Evolutionary conservation across 805 yeast genomes (phyloP).

Genomic region (Cyberlindnera mycetangii): DNA sequence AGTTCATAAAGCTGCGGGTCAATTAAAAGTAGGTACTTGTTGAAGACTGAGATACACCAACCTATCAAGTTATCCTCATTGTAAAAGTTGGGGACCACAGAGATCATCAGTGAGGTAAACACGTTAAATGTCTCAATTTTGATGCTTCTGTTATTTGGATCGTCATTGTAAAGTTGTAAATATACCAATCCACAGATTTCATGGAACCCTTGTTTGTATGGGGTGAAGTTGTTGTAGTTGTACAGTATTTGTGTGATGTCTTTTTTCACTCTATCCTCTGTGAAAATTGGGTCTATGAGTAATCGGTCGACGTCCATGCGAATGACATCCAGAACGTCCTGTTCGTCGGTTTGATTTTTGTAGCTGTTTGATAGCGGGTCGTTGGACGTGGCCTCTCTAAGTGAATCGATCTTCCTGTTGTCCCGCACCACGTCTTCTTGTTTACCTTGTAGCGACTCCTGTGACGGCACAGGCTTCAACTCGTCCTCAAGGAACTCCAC

Average conservation of each 20-base stretch:
- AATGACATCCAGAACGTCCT: slow-evolving; percentile 23
- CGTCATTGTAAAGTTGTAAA: slow-evolving; percentile 38
- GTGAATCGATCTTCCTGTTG: slow-evolving; percentile 7
- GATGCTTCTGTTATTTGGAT: slow-evolving; percentile 17
- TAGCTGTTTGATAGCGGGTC: slow-evolving; percentile 13
- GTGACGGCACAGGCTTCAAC: slow-evolving; percentile 14
- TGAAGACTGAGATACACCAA: slow-evolving; percentile 42
- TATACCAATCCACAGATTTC: slow-evolving; percentile 48
- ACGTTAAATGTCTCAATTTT: slow-evolving; percentile 41
- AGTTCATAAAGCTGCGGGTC: slow-evolving; percentile 47
- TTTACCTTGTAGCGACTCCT: neutral
- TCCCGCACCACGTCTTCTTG: neutral
- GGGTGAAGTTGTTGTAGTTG: slow-evolving; percentile 25
- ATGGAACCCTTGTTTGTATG: slow-evolving; percentile 50
- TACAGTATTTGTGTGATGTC: slow-evolving; percentile 27
- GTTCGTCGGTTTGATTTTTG: slow-evolving; percentile 3
- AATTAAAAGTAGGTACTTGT: slow-evolving; percentile 40
- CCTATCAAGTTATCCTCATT: slow-evolving; percentile 38
- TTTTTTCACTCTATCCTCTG: slow-evolving; percentile 8
- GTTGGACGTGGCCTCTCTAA: neutral
- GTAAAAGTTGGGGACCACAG: slow-evolving; percentile 43
- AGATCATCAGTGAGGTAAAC: slow-evolving; percentile 42
- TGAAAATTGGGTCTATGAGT: slow-evolving; percentile 26
- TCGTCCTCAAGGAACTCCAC: slow-evolving; percentile 21
- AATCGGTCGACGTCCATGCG: slow-evolving; percentile 27